Evolutionary conservation across 108 stramenopile genomes (phyloP).

Genomic region (Skeletonema marinoi): DNA sequence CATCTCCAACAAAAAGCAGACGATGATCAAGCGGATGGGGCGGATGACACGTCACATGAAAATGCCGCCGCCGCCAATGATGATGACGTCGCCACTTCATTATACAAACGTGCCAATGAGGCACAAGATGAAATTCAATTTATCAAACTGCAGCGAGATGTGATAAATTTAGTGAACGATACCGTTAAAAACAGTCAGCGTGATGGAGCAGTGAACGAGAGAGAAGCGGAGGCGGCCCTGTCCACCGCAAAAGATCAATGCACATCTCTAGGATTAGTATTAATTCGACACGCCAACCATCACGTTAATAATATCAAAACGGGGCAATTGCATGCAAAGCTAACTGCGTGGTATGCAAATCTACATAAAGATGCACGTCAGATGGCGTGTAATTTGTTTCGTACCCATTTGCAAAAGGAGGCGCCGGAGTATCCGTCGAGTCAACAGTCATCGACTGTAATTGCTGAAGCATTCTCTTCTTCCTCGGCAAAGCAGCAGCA

Average conservation of each 20-base stretch:
- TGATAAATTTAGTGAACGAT: not conserved
- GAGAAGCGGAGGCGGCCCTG: not conserved
- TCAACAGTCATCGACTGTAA: constrained; percentile 2
- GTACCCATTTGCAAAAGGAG: not conserved
- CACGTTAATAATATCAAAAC: not conserved
- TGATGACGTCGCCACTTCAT: constrained; percentile 1
- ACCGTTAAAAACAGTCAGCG: not conserved
- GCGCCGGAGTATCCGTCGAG: constrained; percentile 20
- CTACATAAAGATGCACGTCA: not conserved
- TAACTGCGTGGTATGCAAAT: constrained; percentile 13
- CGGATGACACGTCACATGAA: not conserved
- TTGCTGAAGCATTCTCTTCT: not conserved
- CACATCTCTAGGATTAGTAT: constrained; percentile 13
- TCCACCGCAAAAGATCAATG: constrained; percentile 15
- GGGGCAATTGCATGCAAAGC: constrained; percentile 6
- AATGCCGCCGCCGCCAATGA: not conserved
- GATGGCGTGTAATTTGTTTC: constrained; percentile 9
- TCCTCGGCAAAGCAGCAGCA: not conserved
- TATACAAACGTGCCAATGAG: constrained; percentile 16
- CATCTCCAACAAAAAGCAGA: not conserved
- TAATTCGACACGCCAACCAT: constrained; percentile 9
- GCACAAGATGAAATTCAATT: constrained; percentile 9
- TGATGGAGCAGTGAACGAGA: not conserved
- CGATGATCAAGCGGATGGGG: not conserved
- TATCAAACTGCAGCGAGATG: constrained; percentile 11